Conservation (phyloP, 2,329 filamentous ascomycete species). For the Colletotrichum liriopes region DNA sequence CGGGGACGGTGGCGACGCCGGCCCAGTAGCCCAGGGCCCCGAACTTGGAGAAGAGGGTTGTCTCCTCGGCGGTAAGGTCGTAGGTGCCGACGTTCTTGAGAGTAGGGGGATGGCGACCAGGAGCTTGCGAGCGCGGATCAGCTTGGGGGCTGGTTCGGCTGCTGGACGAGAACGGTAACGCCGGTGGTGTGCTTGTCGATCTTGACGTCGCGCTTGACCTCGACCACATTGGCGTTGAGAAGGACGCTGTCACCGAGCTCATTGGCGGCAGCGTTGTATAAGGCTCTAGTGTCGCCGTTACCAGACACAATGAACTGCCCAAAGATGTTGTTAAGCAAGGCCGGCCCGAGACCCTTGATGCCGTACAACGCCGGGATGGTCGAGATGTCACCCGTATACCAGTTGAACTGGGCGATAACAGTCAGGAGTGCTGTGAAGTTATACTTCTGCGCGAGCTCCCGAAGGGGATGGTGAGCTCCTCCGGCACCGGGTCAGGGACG, state of each 20-base stretch:
- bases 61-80: constrained; percentile 51
- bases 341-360: constrained; percentile 52
- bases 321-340: constrained; percentile 42
- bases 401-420: constrained; percentile 52
- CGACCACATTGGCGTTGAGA: constrained; percentile 46
- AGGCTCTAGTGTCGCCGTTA: constrained; percentile 45
- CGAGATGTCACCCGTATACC: constrained; percentile 58
- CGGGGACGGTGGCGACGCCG: constrained; percentile 50
- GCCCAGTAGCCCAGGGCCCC: constrained; percentile 52
- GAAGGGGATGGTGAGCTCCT: constrained; percentile 60
- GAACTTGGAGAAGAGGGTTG: constrained; percentile 53
- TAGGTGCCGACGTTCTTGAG: constrained; percentile 51
- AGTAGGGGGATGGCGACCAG: constrained; percentile 55
- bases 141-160: constrained; percentile 24
- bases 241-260: constrained; percentile 50
- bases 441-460: constrained; percentile 61
- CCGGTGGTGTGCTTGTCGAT: constrained; percentile 43
- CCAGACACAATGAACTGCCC: constrained; percentile 46
- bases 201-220: constrained; percentile 44
- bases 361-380: constrained; percentile 57
- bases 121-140: constrained; percentile 46
- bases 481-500: constrained; percentile 60
- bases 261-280: constrained; percentile 49
- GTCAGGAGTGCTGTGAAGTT: constrained; percentile 54
- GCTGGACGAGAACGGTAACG: constrained; percentile 46